Evolutionary conservation across 345 rosid species (phyloP), one percentile per base, ranked within the genome.

Genomic region (Arabis alpina): DNA sequence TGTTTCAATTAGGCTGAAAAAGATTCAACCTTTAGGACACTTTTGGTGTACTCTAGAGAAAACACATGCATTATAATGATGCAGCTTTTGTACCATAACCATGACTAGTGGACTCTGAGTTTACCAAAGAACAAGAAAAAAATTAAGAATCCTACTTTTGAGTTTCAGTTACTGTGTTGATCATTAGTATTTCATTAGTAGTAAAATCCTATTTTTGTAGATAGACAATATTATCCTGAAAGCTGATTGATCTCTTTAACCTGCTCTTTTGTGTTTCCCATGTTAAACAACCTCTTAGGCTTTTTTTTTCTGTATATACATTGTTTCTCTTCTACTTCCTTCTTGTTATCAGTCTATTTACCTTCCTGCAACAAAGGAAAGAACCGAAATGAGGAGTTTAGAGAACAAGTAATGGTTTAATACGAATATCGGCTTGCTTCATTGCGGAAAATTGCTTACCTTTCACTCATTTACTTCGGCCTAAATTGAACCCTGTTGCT

Each of bases 181-280:
- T 61, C 54, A 30, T 51, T 41, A 50, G 25, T 42, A 70, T 30
- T 30, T 42, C 45, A 61, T 64, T 55, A 64, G 58, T 28, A 0
- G 50, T 72, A 54, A 64, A 14, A 54, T 15, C 76, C 64, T 72
- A 71, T 72, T 55, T 55, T 36, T 71, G 42, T 72, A 47, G 42
- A 71, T 72, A 36, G 30, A 72, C 57, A 54, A n/a, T 58, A 27
- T n/a, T n/a, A n/a, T 63, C 51, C 57, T 72, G 54, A 53, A 28
- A 62, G 37, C 51, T 63, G 12, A n/a, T n/a, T n/a, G n/a, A 34
- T 53, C 63, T 60, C 62, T 54, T 43, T 45, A 24, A 13, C 48
- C 64, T 36, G 36, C 11, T 56, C 51, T 39, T 44, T 14, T 53
- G 68, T 70, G 63, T 63, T n/a, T n/a, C 43, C 64, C 68, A 71